Conservation (phyloP, 306 rosid species). For the Rubus idaeus region DNA sequence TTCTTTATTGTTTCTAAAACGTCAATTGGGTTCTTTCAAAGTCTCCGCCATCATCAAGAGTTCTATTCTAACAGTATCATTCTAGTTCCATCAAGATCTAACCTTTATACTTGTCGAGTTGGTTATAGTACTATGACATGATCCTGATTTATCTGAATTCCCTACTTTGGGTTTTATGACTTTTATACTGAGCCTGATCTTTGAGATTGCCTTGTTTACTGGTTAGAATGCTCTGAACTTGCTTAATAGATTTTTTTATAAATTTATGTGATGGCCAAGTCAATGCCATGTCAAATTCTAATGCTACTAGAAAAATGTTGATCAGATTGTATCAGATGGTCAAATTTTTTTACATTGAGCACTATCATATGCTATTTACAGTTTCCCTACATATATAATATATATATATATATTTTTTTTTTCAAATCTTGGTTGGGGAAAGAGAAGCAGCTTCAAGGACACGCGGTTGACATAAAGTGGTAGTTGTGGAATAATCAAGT, state of each 20-base stretch:
- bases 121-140: background rate
- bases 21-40: background rate
- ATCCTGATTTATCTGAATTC: background rate
- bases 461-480: background rate
- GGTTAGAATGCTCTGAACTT: background rate
- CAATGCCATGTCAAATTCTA: background rate
- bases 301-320: background rate
- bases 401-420: background rate
- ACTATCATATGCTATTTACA: background rate
- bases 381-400: background rate
- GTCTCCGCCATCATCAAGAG: background rate
- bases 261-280: background rate
- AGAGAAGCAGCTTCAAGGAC: background rate
- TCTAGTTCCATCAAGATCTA: constrained; percentile 5
- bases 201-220: background rate
- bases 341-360: background rate
- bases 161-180: background rate
- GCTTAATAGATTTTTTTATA: too few species aligned
- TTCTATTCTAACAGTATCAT: background rate
- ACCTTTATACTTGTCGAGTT: background rate
- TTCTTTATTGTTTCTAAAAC: background rate
- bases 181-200: background rate
- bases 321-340: background rate
- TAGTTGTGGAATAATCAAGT: background rate
- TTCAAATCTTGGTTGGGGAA: background rate